Base-by-base conservation (phyloP, 2,329 filamentous ascomycete genomes). In the Aspergillus viridinutans region DNA sequence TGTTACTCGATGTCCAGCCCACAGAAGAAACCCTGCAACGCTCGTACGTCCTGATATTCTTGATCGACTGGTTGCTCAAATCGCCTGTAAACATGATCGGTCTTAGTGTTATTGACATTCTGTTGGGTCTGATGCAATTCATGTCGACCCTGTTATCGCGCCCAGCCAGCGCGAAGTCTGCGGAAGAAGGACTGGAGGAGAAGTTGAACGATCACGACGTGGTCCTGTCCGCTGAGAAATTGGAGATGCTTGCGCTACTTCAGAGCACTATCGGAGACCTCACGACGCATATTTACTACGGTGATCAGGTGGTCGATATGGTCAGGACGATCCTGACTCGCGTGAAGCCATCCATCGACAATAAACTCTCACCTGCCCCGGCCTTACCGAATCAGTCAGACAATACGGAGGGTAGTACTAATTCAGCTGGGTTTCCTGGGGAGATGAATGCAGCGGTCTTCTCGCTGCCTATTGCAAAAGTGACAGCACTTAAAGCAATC, bases 231-330 rank as follows among this genome's bases (percentile, higher is more conserved):
- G 81, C 80, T 2, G 70, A 75, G 17, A 82, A 87, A 51, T 81
- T 81, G 60, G 82, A 87, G 63, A 80, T 97, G 17, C 77, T 96
- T 28, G 74, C 79, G 35, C 84, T 87, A 32, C 81, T 97, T 17
- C 88, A 94, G 70, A 82, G 84, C 64, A 96, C 90, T 74, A 92
- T 97, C 59, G 91, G 91, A n/a, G 86, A 92, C 70, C 79, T 99
- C 28, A 92, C 92, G 2, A 96, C 90, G 0, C 94, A 99, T 69
- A 87, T 97, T 32, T 99, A 99, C 78, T 99, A 99, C 71, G 90
- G 90, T 1, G 93, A 97, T 66, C 94, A 99, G 73, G 90, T 97
- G 55, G 87, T 90, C 1, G 94, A 99, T 73, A 97, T 97, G 91
- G 86, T 97, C 52, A 83, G 86, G 21, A 86, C 90, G 0, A 87